phyloP scores from a whole-genome alignment of 805 yeast species.

The Nakazawaea siamensis region DNA sequence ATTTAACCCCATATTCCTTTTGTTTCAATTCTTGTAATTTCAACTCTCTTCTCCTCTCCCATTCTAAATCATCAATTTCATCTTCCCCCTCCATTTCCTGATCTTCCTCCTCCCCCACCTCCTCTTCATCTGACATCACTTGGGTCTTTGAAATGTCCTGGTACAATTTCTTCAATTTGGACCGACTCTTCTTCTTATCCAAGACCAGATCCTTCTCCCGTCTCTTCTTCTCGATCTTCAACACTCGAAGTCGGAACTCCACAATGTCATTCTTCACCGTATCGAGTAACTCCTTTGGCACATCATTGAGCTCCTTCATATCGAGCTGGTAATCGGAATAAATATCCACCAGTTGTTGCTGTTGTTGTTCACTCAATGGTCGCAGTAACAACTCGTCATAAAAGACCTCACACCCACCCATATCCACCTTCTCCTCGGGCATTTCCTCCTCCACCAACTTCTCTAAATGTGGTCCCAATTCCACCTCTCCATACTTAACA shows the following conservation, averaged over 20 bases:
- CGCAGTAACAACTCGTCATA: too few relatives aligned
- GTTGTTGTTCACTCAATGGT: neutral
- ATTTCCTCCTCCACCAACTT: neutral
- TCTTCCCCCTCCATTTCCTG: conserved; percentile 22
- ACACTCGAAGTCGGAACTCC: conserved; percentile 46
- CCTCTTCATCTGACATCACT: conserved; percentile 17
- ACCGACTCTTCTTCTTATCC: conserved; percentile 42
- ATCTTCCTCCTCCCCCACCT: conserved; percentile 17
- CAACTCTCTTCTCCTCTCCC: conserved; percentile 16
- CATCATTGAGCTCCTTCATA: conserved; percentile 45
- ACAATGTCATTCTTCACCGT: conserved; percentile 44
- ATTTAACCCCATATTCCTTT: conserved; percentile 10
- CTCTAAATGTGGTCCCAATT: neutral
- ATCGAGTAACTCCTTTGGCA: conserved; percentile 46
- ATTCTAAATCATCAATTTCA: conserved; percentile 16
- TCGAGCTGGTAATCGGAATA: conserved; percentile 40
- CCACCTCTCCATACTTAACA: too few relatives aligned
- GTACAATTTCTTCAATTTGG: conserved; percentile 35
- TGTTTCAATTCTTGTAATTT: conserved; percentile 15
- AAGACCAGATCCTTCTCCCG: conserved; percentile 37
- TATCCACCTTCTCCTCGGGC: conserved; percentile 6
- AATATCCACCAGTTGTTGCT: conserved; percentile 1
- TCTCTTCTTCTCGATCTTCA: conserved; percentile 42
- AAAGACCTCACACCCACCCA: too few relatives aligned
- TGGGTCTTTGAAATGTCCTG: conserved; percentile 15